Evolutionary conservation across 176 grass and related monocot genomes (phyloP), one percentile per base, ranked within the genome.

Genomic region (Alopecurus myosuroides): DNA sequence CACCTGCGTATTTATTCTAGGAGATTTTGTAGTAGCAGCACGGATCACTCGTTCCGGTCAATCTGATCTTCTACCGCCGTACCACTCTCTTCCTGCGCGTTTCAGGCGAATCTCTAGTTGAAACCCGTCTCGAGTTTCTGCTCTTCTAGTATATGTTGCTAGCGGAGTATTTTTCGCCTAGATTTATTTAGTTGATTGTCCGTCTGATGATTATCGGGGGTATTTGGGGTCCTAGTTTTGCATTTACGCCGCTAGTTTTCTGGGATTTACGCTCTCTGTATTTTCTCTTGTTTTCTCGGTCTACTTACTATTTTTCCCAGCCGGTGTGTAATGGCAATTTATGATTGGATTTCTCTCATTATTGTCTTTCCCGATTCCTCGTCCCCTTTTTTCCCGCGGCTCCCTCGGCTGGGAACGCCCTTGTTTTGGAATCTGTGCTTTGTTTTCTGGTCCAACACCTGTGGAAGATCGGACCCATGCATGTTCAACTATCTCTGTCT

Each of bases 241-340:
- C 82, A 76, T 89, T 85, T 10, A 39, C 77, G 18, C 26, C 67
- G 20, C 20, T 76, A 60, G 39, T 39, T 83, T 37, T 76, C 2
- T 31, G 15, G 44, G 39, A 62, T 79, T 45, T 45, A 28, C 63
- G 50, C 36, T 4, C 26, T 62, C 26, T 20, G 35, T 19, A 17
- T 53, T 44, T 48, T 49, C 46, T 34, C 13, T 15, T 55, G 7
- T 9, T 53, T 29, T 83, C 46, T 25, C n/a, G 26, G 71, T 52
- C 52, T 70, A 52, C 52, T 78, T 73, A 52, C 52, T 78, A 64
- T 25, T n/a, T 69, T 5, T 18, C 29, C 34, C 52, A 17, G 14
- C 29, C 13, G 44, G 1, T 14, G 51, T 73, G 84, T 86, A 82
- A 86, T 90, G 84, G 65, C 84, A 66, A 78, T 35, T 82, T 80